These are phyloP conservation scores for Dendrobium huoshanense DNA, from an alignment of 106 monocot species.

Conservation along the genomic window DNA sequence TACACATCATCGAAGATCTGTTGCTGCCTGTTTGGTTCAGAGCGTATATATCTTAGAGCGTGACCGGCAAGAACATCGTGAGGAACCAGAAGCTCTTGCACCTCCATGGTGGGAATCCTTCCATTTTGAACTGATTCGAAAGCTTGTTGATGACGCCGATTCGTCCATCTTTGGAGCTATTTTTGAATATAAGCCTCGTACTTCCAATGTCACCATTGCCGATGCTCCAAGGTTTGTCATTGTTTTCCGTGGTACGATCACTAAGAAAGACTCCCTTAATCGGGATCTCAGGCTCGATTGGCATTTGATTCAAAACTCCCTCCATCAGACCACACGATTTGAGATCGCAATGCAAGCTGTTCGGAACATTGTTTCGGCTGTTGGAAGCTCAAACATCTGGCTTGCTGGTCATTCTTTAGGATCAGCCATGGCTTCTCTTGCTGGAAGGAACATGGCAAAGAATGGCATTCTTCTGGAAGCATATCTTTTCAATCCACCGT, in stretches of 20 bases:
- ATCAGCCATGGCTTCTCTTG: conserved; percentile 63
- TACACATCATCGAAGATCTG: conserved; percentile 50
- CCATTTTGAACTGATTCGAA: conserved; percentile 54
- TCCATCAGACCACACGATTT: conserved; percentile 63
- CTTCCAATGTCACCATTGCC: conserved; percentile 15
- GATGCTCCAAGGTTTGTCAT: conserved; percentile 61
- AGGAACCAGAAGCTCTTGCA: conserved; percentile 42
- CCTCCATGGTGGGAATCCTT: conserved; percentile 91
- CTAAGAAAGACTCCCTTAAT: conserved; percentile 45
- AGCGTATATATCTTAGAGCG: conserved; percentile 70
- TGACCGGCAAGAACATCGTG: conserved; percentile 59
- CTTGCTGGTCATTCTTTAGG: conserved; percentile 88
- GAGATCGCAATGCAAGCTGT: conserved; percentile 76
- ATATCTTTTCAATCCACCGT: conserved; percentile 91
- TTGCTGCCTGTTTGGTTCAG: conserved; percentile 87
- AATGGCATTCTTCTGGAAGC: conserved; percentile 46
- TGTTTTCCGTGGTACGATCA: conserved; percentile 85
- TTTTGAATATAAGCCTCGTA: conserved; percentile 38
- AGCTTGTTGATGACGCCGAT: conserved; percentile 79
- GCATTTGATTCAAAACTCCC: conserved; percentile 57
- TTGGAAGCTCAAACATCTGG: conserved; percentile 58
- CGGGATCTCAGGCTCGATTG: conserved; percentile 60
- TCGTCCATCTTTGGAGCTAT: conserved; percentile 83
- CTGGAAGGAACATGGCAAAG: conserved; percentile 77
- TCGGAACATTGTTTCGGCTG: conserved; percentile 39